Conservation (phyloP, 2,329 filamentous ascomycete genomes). For the Sclerotinia trifoliorum region DNA sequence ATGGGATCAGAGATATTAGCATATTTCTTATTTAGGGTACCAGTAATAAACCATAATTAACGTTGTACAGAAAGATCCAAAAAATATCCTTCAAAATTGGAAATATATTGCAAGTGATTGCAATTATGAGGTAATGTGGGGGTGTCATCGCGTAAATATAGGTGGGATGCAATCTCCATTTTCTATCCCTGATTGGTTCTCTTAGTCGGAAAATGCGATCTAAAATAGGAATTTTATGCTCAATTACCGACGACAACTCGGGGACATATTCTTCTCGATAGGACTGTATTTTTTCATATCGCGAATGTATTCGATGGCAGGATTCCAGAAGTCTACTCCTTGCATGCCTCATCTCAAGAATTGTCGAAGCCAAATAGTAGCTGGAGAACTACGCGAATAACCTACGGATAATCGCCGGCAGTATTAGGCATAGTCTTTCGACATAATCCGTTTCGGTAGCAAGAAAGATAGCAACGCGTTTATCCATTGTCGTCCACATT, state of each 20-base stretch:
- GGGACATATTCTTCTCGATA: background rate
- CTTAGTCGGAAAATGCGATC: background rate
- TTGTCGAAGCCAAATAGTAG: background rate
- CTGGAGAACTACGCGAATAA: background rate
- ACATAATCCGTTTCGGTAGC: background rate
- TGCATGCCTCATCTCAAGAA: background rate
- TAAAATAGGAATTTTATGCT: background rate
- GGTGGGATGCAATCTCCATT: slow-evolving; percentile 1
- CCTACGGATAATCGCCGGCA: background rate
- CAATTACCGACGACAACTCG: background rate
- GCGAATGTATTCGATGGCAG: background rate
- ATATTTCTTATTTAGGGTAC: no score
- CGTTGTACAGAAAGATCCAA: background rate
- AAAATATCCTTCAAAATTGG: background rate
- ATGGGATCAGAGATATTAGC: no score
- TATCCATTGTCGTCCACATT: background rate
- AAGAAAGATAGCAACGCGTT: background rate
- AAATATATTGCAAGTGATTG: background rate
- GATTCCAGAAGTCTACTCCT: background rate
- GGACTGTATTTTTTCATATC: background rate
- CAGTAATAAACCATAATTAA: no score
- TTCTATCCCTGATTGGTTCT: background rate
- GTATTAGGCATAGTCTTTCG: background rate
- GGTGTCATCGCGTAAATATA: background rate
- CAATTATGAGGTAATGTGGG: background rate